Percentiles rank a stretch among this genome's conserved stretches.
These are phyloP conservation scores for Pichia cephalocereana DNA, from an alignment of 805 yeast genomes.

Conservation along the genomic window DNA sequence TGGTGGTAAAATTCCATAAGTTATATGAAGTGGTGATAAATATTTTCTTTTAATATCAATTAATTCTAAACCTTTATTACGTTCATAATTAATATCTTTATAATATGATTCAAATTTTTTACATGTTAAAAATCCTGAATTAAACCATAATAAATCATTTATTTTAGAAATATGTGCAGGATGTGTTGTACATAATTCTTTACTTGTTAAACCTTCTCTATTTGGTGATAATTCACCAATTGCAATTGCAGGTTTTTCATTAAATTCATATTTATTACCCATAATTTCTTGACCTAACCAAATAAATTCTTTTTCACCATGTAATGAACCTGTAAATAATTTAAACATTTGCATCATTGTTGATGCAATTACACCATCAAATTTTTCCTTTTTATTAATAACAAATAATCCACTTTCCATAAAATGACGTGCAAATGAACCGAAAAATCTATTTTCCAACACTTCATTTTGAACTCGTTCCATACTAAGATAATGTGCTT, in stretches of 20 bases:
- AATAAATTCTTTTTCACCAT: slow-evolving; percentile 75
- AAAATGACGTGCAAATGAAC: slow-evolving; percentile 32
- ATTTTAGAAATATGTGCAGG: slow-evolving; percentile 54
- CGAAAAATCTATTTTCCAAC: slow-evolving; percentile 33
- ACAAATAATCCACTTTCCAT: slow-evolving; percentile 43
- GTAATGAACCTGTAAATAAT: slow-evolving; percentile 41
- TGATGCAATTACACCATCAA: slow-evolving; percentile 38
- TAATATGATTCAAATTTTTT: slow-evolving; percentile 34
- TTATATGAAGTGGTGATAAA: slow-evolving; percentile 32
- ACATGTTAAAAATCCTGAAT: slow-evolving; percentile 61
- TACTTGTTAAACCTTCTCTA: slow-evolving; percentile 7
- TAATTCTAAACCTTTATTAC: slow-evolving; percentile 18
- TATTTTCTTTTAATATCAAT: slow-evolving; percentile 30
- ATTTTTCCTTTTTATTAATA: slow-evolving; percentile 40
- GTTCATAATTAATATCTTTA: slow-evolving; percentile 28
- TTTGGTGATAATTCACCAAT: slow-evolving; percentile 33
- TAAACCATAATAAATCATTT: slow-evolving; percentile 51
- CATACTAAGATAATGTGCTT: slow-evolving; percentile 29
- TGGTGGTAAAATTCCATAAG: slow-evolving; percentile 45
- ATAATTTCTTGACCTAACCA: slow-evolving; percentile 59
- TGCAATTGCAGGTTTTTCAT: slow-evolving; percentile 45
- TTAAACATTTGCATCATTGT: slow-evolving; percentile 33
- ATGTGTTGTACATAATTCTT: slow-evolving; percentile 51
- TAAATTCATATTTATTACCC: slow-evolving; percentile 47
- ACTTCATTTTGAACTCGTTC: slow-evolving; percentile 28